A percentile compares a stretch with the other conserved stretches of the same genome.
These are phyloP conservation scores for Trypanosoma grayi DNA, from an alignment of 208 protist genomes.

Conservation along the genomic window DNA sequence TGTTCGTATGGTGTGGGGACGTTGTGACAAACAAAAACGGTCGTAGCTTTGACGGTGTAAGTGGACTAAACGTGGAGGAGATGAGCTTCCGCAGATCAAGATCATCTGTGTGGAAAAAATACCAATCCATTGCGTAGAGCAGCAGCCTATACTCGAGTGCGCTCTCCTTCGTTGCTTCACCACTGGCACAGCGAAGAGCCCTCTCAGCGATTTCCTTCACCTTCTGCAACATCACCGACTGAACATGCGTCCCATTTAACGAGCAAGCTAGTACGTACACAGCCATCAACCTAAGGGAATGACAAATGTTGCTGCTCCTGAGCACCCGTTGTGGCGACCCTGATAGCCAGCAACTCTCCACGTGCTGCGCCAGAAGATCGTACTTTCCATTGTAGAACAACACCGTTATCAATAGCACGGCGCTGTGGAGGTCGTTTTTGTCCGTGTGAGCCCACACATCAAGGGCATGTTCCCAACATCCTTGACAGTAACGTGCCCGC, in stretches of 20 bases:
- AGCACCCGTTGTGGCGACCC: not conserved
- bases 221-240: not conserved
- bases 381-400: conserved; percentile 21
- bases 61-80: conserved; percentile 9
- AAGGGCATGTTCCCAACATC: conserved; percentile 14
- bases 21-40: conserved; percentile 13
- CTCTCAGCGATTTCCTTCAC: conserved; percentile 4
- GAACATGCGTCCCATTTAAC: not conserved
- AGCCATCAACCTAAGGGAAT: conserved; percentile 6
- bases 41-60: conserved; percentile 8
- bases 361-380: conserved; percentile 1
- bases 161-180: not conserved
- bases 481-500: not conserved
- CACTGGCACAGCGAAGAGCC: not conserved
- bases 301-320: not conserved
- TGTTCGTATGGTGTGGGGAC: not conserved
- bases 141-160: conserved; percentile 23
- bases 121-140: conserved; percentile 28
- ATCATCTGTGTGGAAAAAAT: conserved; percentile 5
- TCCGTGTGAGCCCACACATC: conserved; percentile 13
- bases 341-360: conserved; percentile 2
- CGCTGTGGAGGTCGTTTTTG: conserved; percentile 3
- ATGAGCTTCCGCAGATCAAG: not conserved
- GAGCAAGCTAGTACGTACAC: conserved; percentile 23
- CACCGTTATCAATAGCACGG: conserved; percentile 7